Evolutionary conservation across 208 protist species (phyloP).

Genomic region (Leishmania tropica): DNA sequence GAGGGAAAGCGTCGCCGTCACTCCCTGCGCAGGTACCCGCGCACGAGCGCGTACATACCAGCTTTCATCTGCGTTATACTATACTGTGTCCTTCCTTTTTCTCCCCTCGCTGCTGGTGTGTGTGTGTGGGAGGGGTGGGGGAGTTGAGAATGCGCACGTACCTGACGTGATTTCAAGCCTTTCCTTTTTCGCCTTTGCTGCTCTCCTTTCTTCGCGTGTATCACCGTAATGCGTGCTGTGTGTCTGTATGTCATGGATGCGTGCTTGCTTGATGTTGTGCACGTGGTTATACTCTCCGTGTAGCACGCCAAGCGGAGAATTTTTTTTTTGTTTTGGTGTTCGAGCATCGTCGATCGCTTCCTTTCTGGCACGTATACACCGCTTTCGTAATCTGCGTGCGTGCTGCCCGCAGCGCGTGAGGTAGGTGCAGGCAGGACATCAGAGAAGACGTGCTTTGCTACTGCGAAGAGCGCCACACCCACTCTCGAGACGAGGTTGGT

Average conservation of each 20-base stretch:
- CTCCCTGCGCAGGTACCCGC: background rate
- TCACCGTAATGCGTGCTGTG: background rate
- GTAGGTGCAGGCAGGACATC: background rate
- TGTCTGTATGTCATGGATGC: background rate
- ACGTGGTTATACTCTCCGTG: background rate
- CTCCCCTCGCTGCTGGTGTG: background rate
- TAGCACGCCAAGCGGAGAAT: background rate
- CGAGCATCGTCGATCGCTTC: background rate
- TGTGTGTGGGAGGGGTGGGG: background rate
- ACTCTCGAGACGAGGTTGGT: background rate
- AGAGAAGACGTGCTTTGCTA: background rate
- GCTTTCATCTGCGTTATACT: too few species aligned
- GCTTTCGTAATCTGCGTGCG: conserved; percentile 7
- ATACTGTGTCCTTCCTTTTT: background rate
- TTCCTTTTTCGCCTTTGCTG: background rate
- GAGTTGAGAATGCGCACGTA: background rate
- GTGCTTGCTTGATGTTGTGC: conserved; percentile 5
- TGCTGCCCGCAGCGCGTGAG: background rate
- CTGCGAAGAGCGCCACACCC: too few species aligned
- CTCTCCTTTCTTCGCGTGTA: background rate
- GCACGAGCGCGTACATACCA: background rate
- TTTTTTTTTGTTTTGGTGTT: background rate
- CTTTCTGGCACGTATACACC: background rate
- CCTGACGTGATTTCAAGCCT: background rate
- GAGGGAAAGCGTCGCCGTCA: background rate